A percentile compares a stretch with the other conserved stretches of the same genome.
These are phyloP conservation scores for Benincasa hispida DNA, from an alignment of 306 rosid species.

Conservation along the genomic window DNA sequence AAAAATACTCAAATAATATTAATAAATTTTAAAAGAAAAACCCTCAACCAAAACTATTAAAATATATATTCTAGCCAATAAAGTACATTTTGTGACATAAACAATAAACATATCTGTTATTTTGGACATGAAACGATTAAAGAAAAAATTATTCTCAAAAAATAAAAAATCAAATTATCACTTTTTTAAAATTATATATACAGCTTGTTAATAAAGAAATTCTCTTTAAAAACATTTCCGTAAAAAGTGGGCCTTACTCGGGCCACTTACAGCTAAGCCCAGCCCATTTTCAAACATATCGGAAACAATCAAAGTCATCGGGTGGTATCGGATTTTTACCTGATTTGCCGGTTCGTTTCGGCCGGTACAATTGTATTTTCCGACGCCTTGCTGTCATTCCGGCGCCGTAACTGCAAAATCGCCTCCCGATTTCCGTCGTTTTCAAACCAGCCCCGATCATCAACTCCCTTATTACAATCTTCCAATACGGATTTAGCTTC, in stretches of 20 bases:
- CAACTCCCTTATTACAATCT: background rate
- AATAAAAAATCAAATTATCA: too few relatives aligned
- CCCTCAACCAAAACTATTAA: background rate
- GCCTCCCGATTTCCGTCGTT: constrained; percentile 14
- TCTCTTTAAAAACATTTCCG: background rate
- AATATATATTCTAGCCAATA: background rate
- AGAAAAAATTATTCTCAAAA: too few relatives aligned
- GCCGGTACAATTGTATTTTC: background rate
- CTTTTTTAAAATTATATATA: background rate
- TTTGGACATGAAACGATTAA: background rate
- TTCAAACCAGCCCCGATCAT: background rate
- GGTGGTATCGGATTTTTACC: constrained; percentile 27
- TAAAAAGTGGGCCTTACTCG: background rate
- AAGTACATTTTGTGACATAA: background rate
- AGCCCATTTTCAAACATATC: background rate
- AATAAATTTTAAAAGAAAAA: too few relatives aligned
- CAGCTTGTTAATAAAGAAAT: background rate
- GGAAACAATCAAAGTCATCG: background rate
- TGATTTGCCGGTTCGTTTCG: constrained; percentile 23
- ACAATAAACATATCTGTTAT: too few relatives aligned
- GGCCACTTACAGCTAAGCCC: background rate
- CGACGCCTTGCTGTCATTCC: constrained; percentile 16
- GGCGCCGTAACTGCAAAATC: constrained; percentile 33
- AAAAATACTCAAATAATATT: background rate
- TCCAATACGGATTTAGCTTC: constrained; percentile 24